Base-by-base conservation (phyloP, 805 yeast genomes). In the Pichia manshurica region DNA sequence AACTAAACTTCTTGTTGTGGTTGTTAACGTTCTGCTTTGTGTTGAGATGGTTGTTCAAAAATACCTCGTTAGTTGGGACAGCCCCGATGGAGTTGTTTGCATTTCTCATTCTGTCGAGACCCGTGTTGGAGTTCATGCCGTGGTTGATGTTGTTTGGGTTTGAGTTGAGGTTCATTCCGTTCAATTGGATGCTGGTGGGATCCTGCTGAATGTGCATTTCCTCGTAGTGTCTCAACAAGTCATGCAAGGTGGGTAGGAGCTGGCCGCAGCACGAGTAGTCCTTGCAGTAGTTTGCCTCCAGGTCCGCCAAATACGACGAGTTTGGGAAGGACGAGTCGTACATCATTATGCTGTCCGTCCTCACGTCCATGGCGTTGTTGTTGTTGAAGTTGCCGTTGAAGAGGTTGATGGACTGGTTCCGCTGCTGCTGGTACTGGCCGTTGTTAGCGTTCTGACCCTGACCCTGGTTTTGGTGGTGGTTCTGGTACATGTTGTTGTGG, bases 241-340 rank as follows among this genome's bases (percentile, higher is more conserved):
- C 99, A 65, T 93, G 99, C 54, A 93, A 71, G 12, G 96, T 90
- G 29, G 98, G 98, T 52, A 93, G 74, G 38, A 84, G 71, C 62
- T 86, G 84, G 25, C 98, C 99, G 70, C 99, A 93, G 68, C 99
- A 93, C 44, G 88, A 81, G 68, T 93, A 93, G 70, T 93, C 99
- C 65, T 86, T 87, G 67, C 99, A 93, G 67, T 91, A 93, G 64
- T 90, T 90, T 9, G 96, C 96, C 67, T 91, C 99, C 50, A 91
- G 72, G 60, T 87, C 87, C 17, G 98, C 96, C 52, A 93, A 73
- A 64, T 91, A 93, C 8, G 93, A 78, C 23, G 91, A 79, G 50
- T 79, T 75, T 48, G 78, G 70, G 20, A 83, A 77, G 46, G 88
- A 87, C 56, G 83, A 76, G 65, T 77, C 67, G 33, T 73, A 69